These are phyloP conservation scores for Colletotrichum graminicola DNA, from an alignment of 2,329 filamentous ascomycete genomes.

Conservation along the genomic window DNA sequence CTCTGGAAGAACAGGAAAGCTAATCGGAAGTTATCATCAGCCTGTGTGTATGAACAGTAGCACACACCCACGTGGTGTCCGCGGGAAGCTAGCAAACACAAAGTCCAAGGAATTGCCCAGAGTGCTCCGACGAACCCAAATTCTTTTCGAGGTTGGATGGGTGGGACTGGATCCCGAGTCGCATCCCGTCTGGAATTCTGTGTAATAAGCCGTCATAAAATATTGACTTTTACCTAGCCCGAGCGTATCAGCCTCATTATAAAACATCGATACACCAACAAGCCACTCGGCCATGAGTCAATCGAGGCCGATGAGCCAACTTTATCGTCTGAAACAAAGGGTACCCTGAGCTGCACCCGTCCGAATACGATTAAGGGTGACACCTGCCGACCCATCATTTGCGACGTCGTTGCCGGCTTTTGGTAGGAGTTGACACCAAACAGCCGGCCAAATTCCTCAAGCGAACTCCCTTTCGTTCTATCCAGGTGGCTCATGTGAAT, in stretches of 20 bases:
- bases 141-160: not conserved
- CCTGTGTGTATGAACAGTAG: not conserved
- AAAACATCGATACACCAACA: not conserved
- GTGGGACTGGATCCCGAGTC: not conserved
- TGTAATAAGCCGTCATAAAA: conserved; percentile 20
- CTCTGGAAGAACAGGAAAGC: not conserved
- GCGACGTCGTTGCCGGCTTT: conserved; percentile 13
- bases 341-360: conserved; percentile 4
- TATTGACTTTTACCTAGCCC: not conserved
- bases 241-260: no score
- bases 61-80: no score
- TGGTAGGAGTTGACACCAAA: not conserved
- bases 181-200: conserved; percentile 19
- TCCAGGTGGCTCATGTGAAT: not conserved
- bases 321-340: not conserved
- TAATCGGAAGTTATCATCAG: not conserved
- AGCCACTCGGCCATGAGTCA: not conserved
- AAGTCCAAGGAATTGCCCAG: not conserved
- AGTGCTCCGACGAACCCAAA: not conserved
- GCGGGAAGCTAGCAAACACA: not conserved
- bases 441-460: not conserved
- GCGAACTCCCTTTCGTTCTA: not conserved
- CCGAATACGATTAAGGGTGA: conserved; percentile 24
- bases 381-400: conserved; percentile 31
- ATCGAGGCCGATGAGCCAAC: not conserved